phyloP scores from a whole-genome alignment of 176 grass and related monocot genomes.

The barley (Hordeum vulgare) region MorexV3_pseudomolecules_assembly NC_058520.1:50798070-50798569 shows the following conservation, averaged over 20 bases:
- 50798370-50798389: not conserved
- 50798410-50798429: not conserved
- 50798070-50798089: conserved; percentile 94
- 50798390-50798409: not conserved
- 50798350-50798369: not conserved
- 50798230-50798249: not conserved
- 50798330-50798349: no score
- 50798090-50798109: conserved; percentile 75
- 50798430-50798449: not conserved
- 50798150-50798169: conserved; percentile 72
- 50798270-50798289: conserved; percentile 11
- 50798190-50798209: conserved; percentile 47
- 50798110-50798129: conserved; percentile 85
- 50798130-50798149: conserved; percentile 69
- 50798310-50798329: conserved; percentile 16
- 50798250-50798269: not conserved
- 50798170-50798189: conserved; percentile 92
- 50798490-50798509: not conserved
- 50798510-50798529: not conserved
- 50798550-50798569: not conserved
- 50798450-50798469: not conserved
- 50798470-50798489: not conserved
- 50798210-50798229: not conserved
- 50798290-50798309: conserved; percentile 22
- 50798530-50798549: not conserved